Base-by-base conservation (phyloP, 2,329 filamentous ascomycete species). In the Endoconidiophora laricicola region DNA sequence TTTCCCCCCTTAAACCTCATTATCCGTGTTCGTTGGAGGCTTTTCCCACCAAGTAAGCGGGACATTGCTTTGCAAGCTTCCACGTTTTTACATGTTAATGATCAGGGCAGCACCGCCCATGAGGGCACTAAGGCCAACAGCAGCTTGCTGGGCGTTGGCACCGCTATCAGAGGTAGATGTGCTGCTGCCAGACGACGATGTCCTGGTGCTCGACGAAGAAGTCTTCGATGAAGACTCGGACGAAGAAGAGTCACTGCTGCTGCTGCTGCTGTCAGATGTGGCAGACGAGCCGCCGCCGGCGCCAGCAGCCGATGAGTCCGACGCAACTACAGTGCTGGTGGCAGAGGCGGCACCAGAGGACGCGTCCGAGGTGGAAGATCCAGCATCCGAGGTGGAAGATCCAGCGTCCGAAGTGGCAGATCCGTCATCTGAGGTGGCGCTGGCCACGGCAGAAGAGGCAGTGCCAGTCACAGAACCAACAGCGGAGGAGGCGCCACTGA, bases 61-160 rank as follows among this genome's bases (percentile, higher is more conserved):
- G 14, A 22, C 26, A 20, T 43, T 12, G 20, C 20, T 16, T 20
- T 43, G 23, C 10, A 43, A 43, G 40, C 20, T 22, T 20, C n/a
- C 23, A 6, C 14, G 20, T 7, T 22, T 57, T 63, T 69, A 72
- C 57, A 71, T 51, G 62, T 70, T 70, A 57, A 59, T 63, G 44
- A 70, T 55, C 46, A 69, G 52, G 46, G 67, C 70, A 2, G 66
- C 68, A 56, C 69, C 70, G 22, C 69, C 70, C 45, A 71, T 59
- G 52, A 72, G 61, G 22, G 68, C 69, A 29, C 69, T 69, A 44
- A 72, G 59, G 18, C 65, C 69, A 40, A 71, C 56, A 24, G 63
- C 67, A 24, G 62, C 69, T 14, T 67, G 70, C 54, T 62, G 63
- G 50, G 59, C 57, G 43, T 64, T 16, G 6, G 44, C 45, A 12